Percentiles rank a stretch among this genome's conserved stretches.
Conservation (phyloP, 73 alveolate species). For the Tetrahymena malaccensis region DNA sequence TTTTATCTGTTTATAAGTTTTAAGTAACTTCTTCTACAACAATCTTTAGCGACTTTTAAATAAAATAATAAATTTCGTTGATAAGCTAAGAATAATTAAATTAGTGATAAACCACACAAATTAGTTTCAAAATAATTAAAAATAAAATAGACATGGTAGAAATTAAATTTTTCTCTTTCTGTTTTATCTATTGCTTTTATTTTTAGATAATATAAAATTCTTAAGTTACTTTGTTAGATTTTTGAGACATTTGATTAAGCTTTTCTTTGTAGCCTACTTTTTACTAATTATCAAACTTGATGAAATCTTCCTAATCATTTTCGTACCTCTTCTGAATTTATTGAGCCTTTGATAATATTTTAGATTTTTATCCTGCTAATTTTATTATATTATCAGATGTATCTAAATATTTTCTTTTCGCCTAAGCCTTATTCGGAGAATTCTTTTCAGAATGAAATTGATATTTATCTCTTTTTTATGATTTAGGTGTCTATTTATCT, state of each 20-base stretch:
- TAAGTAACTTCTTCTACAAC: neutral
- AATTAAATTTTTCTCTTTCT: neutral
- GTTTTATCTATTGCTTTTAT: too few species aligned
- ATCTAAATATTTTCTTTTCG: neutral
- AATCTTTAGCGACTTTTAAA: neutral
- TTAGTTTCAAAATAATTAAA: too few species aligned
- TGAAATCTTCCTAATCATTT: neutral
- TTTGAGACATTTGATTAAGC: neutral
- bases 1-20: neutral
- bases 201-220: neutral
- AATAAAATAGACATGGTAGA: neutral
- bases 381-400: neutral
- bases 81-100: neutral
- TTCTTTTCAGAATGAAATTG: neutral
- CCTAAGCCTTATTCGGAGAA: neutral
- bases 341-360: neutral
- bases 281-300: neutral
- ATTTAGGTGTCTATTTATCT: neutral
- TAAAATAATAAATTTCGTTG: neutral
- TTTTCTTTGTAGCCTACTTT: neutral
- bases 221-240: neutral
- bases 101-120: neutral
- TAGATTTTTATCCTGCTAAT: neutral
- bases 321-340: neutral
- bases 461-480: neutral